These are phyloP conservation scores for Glomus cerebriforme DNA, from an alignment of 192 early-diverging fungal genomes.

Conservation along the genomic window DNA sequence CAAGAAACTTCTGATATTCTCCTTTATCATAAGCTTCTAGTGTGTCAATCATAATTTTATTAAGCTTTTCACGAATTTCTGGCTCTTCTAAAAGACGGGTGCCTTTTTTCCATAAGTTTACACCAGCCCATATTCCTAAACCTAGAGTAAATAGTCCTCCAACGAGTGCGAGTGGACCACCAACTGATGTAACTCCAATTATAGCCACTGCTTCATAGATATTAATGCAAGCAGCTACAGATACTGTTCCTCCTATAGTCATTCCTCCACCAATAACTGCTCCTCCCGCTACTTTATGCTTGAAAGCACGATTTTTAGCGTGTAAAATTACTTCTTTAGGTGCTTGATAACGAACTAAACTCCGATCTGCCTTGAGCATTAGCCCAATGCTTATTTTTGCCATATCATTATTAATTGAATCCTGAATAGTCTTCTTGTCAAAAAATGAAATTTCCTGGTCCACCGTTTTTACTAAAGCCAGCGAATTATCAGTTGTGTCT, in stretches of 20 bases:
- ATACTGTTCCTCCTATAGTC: neutral
- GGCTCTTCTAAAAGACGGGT: neutral
- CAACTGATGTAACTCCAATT: neutral
- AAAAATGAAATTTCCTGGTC: neutral
- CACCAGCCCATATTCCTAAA: neutral
- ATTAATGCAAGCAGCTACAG: neutral
- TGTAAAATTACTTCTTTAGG: neutral
- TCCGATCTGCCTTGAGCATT: neutral
- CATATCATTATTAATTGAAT: neutral
- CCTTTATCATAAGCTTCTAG: slow-evolving; percentile 6
- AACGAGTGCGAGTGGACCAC: neutral
- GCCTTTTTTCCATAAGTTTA: neutral
- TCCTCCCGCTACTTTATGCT: neutral
- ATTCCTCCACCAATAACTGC: neutral
- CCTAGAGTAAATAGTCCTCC: neutral
- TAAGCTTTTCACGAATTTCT: neutral
- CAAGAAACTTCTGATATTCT: neutral
- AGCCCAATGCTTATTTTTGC: neutral
- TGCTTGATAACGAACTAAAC: neutral
- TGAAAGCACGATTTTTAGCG: neutral
- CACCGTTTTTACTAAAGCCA: neutral
- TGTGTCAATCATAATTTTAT: neutral
- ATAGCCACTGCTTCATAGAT: neutral
- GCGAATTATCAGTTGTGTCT: neutral
- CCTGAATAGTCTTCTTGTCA: neutral